Percentiles rank a stretch among this genome's conserved stretches.
Evolutionary conservation across 345 rosid species (phyloP).

Genomic region (Dimocarpus longan): DNA sequence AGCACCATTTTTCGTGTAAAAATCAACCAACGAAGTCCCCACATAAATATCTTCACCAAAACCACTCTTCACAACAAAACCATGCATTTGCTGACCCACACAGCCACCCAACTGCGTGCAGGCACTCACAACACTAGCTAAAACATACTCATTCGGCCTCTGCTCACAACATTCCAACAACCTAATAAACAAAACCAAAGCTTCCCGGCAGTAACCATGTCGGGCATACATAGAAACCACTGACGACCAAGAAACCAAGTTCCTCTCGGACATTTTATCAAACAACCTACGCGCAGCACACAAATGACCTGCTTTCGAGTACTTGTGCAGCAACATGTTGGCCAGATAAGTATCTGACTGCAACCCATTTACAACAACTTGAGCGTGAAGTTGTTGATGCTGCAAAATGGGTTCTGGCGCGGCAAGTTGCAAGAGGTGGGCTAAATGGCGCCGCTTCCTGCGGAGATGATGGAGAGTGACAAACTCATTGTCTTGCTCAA

Average conservation of each 20-base stretch:
- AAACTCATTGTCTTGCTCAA: constrained; percentile 21
- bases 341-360: constrained; percentile 44
- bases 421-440: constrained; percentile 44
- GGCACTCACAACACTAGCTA: constrained; percentile 67
- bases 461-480: constrained; percentile 18
- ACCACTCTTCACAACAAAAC: constrained; percentile 55
- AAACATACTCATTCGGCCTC: constrained; percentile 58
- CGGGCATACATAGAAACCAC: constrained; percentile 63
- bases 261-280: constrained; percentile 58
- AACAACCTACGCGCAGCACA: constrained; percentile 48
- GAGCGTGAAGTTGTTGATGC: constrained; percentile 49
- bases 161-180: constrained; percentile 41
- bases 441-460: constrained; percentile 38
- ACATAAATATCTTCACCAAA: constrained; percentile 62
- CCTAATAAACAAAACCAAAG: constrained; percentile 44
- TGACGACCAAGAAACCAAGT: constrained; percentile 73
- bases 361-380: constrained; percentile 43
- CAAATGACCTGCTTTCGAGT: constrained; percentile 31
- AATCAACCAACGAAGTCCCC: constrained; percentile 66
- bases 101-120: constrained; percentile 42
- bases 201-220: constrained; percentile 46
- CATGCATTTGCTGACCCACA: constrained; percentile 56
- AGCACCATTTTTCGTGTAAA: constrained; percentile 50
- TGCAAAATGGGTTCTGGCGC: constrained; percentile 17
- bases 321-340: constrained; percentile 46